Conservation (phyloP, 2,329 filamentous ascomycete genomes). For the Xylaria sp. region DNA sequence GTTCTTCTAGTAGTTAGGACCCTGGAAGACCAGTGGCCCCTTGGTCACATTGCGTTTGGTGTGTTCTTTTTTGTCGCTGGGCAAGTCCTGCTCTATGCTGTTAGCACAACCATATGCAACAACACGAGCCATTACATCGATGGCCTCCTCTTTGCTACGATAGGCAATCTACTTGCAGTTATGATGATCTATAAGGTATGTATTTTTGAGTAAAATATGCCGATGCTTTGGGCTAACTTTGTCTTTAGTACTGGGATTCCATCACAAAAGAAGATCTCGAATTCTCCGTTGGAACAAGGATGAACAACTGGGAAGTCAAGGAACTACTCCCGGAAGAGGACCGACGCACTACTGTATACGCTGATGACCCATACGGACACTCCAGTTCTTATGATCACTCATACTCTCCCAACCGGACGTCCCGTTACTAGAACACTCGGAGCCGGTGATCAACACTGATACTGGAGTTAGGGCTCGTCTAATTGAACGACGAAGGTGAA, state of each 20-base stretch:
- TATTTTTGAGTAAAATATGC: constrained; percentile 16
- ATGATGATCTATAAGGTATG: constrained; percentile 99
- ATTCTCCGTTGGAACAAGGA: constrained; percentile 94
- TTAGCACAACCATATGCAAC: constrained; percentile 86
- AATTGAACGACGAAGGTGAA: constrained; percentile 14
- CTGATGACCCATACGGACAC: constrained; percentile 71
- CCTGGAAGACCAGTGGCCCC: constrained; percentile 92
- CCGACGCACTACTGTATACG: constrained; percentile 77
- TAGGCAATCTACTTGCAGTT: constrained; percentile 91
- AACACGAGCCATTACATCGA: constrained; percentile 92
- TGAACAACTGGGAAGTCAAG: constrained; percentile 99
- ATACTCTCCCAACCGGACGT: constrained; percentile 55
- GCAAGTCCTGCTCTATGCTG: constrained; percentile 91
- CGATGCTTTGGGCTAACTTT: constrained; percentile 47
- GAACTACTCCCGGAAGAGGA: constrained; percentile 86
- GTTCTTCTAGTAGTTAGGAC: constrained; percentile 89
- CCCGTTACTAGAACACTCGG: constrained; percentile 48
- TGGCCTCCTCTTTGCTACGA: constrained; percentile 91
- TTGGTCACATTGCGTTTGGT: constrained; percentile 91
- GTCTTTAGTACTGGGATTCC: constrained; percentile 91
- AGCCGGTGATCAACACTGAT: constrained; percentile 13
- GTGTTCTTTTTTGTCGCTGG: constrained; percentile 91
- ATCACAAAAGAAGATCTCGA: constrained; percentile 98
- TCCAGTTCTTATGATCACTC: constrained; percentile 60
- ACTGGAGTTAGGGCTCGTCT: constrained; percentile 8